Base-by-base conservation (phyloP, 768 basidiomycete genomes). In the Gloeopeniophorella convolvens region DNA sequence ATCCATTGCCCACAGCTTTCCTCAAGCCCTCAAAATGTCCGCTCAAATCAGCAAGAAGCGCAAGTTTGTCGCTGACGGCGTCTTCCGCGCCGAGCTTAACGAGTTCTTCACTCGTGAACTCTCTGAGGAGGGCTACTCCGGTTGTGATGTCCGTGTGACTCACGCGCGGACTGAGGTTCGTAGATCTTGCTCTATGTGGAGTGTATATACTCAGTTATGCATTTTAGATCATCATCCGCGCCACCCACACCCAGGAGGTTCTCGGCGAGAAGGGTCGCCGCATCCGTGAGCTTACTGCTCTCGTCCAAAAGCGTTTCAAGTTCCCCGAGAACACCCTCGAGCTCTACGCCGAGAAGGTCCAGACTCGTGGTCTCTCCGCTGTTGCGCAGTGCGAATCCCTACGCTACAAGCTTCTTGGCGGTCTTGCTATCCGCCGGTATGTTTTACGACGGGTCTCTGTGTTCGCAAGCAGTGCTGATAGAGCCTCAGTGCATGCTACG, bases 311-410 rank as follows among this genome's bases (percentile, higher is more conserved):
- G 71, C 85, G 96, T 62, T 98, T 99, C 85, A 94, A 91, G 71
- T 98, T 97, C 83, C 90, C 94, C 58, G 96, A 98, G 70, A 95
- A 95, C 75, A 89, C 93, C 31, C 84, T 99, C 59, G 96, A 99
- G 69, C 82, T 99, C 56, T 99, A 96, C 72, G 96, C 96, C 57
- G 96, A 99, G 77, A 99, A 98, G 75, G 96, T 98, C 48, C 90
- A 94, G 69, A 85, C 87, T 76, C 90, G 96, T 71, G 96, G 96
- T 69, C 83, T 99, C 50, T 95, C 92, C 62, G 96, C 96, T 51
- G 88, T 97, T 63, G 96, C 96, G 30, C 96, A 99, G 70, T 97
- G 95, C 73, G 96, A 99, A 77, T 88, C 84, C 61, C 80, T 99
- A 72, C 78, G 94, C 62, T 98, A 99, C 83, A 99, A 99, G 74